Evolutionary conservation across 306 rosid genomes (phyloP).

Genomic region (Lathyrus sativus): DNA sequence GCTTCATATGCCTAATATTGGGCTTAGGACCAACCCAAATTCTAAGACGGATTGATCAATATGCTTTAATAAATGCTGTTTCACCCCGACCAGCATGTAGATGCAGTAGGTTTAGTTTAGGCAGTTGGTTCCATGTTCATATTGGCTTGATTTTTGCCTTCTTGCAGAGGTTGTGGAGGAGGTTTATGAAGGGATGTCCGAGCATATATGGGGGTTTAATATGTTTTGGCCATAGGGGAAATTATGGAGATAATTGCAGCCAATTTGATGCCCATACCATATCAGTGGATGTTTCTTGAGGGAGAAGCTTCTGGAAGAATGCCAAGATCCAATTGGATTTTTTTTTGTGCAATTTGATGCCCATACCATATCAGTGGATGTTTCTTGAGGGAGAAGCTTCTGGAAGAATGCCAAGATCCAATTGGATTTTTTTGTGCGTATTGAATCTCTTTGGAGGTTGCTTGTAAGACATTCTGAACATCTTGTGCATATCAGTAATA

Average conservation of each 20-base stretch:
- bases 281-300: background rate
- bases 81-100: background rate
- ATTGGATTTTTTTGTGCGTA: background rate
- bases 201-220: background rate
- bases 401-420: background rate
- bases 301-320: background rate
- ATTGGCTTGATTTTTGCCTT: too few relatives aligned
- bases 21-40: background rate
- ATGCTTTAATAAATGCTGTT: background rate
- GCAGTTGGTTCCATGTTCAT: background rate
- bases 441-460: background rate
- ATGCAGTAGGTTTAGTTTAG: background rate
- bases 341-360: too few relatives aligned
- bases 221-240: background rate
- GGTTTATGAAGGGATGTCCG: background rate
- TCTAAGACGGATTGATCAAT: background rate
- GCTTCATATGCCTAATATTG: too few relatives aligned
- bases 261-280: background rate
- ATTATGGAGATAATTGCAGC: background rate
- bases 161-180: background rate
- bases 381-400: background rate
- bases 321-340: background rate
- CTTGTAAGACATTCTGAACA: background rate
- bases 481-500: background rate
- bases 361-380: too few relatives aligned